phyloP scores from a whole-genome alignment of 2,329 filamentous ascomycete species.

The Fusarium chaquense region DNA sequence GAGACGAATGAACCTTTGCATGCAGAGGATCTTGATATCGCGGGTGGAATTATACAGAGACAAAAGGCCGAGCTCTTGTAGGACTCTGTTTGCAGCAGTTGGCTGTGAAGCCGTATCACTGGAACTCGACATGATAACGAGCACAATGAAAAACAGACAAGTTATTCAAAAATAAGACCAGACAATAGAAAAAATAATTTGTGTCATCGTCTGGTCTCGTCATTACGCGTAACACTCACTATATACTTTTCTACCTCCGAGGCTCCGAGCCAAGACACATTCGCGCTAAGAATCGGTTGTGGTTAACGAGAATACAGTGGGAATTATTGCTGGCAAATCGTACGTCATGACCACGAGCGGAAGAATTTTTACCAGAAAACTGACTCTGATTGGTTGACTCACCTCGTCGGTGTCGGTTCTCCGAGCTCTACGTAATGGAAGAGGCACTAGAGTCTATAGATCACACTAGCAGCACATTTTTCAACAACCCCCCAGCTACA shows the following conservation, averaged over 20 bases:
- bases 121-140: neutral
- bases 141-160: rapidly evolving
- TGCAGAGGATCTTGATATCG: constrained; percentile 64
- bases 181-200: rapidly evolving
- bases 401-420: constrained; percentile 1
- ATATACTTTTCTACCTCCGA: constrained; percentile 23
- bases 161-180: neutral
- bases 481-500: constrained; percentile 7
- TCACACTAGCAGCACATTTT: rapidly evolving
- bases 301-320: neutral
- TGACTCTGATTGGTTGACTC: neutral
- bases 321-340: neutral
- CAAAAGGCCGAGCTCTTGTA: constrained; percentile 46
- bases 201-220: neutral
- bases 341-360: neutral
- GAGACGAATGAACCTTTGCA: constrained; percentile 70
- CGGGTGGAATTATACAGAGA: constrained; percentile 40
- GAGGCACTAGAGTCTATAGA: rapidly evolving
- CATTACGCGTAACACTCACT: neutral
- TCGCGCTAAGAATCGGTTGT: neutral
- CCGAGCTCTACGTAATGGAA: neutral
- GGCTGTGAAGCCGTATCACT: neutral
- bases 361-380: constrained; percentile 9
- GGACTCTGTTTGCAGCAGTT: neutral
- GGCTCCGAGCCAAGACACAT: constrained; percentile 9